These are phyloP conservation scores for Calophaca sinica DNA, from an alignment of 306 rosid species.

Conservation along the genomic window DNA sequence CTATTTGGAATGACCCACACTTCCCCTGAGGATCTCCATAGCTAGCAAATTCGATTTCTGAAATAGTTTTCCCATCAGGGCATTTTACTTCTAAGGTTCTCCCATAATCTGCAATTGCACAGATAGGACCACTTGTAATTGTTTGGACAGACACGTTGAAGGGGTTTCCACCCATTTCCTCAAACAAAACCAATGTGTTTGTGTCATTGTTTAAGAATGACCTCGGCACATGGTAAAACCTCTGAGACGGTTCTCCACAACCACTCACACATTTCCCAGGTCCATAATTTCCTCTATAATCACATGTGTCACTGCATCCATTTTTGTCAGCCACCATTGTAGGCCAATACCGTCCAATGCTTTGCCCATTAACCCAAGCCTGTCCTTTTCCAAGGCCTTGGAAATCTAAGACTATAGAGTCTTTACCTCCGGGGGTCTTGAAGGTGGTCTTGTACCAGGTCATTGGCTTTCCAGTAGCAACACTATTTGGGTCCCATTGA, in stretches of 20 bases:
- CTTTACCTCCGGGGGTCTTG: not conserved
- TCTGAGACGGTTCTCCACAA: constrained; percentile 16
- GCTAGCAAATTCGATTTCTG: constrained; percentile 35
- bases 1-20: constrained; percentile 30
- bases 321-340: not conserved
- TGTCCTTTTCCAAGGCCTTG: constrained; percentile 9
- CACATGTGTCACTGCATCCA: not conserved
- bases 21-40: constrained; percentile 36
- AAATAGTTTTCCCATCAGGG: constrained; percentile 4
- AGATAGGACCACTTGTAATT: not conserved
- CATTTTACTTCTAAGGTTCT: not conserved
- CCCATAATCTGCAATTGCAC: not conserved
- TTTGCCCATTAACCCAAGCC: constrained; percentile 10
- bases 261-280: not conserved
- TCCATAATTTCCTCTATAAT: not conserved
- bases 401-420: not conserved
- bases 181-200: constrained; percentile 5
- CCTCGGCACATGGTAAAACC: constrained; percentile 14
- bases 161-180: constrained; percentile 14
- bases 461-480: not conserved
- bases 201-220: not conserved
- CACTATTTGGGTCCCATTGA: not conserved
- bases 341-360: constrained; percentile 11
- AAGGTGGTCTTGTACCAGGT: constrained; percentile 8
- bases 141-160: not conserved